Evolutionary conservation across 2,329 filamentous ascomycete species (phyloP), one percentile per base, ranked within the genome.

Genomic region (Aspergillus cejpii): DNA sequence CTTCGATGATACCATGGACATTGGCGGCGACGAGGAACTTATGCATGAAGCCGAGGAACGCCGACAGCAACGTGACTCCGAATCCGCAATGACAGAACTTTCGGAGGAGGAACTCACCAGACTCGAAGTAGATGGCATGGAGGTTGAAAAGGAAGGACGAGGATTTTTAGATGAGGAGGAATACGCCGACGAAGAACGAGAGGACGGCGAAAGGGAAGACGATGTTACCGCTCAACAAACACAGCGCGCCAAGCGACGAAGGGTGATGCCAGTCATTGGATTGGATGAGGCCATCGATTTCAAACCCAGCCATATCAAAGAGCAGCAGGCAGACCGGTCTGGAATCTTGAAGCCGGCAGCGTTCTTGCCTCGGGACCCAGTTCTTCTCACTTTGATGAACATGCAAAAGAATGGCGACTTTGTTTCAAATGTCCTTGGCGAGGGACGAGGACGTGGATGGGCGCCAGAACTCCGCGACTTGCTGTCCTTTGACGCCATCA

Each of bases 391-490:
- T 26, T 73, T 98, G 17, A 85, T 95, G 74, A 87, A 90, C 57
- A 85, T 96, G 78, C 92, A 96, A 66, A 89, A 85, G 70, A 88
- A 79, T 43, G 91, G 92, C 43, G 87, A 83, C 29, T 97, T 98
- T 58, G 87, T 96, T 14, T 86, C 84, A 3, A 90, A 81, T 57
- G 83, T 95, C 51, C 83, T 96, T 70, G 83, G 86, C 41, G 87
- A 90, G 50, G 86, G 83, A 28, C 81, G 86, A 51, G 83, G 83
- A 55, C 77, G 80, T 53, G 80, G 80, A 33, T 96, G 89, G 90
- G 91, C 91, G 3, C 91, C 91, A 1, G 92, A 98, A 68, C 77
- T 98, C 15, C 84, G 87, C 48, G 88, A 85, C n/a, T 81, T 98
- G 58, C 74, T 97, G n/a, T 94, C 89, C 1, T 74, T 96, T 33